Evolutionary conservation across 768 basidiomycete genomes (phyloP), one percentile per base, ranked within the genome.

Genomic region (Boletus patriciae): DNA sequence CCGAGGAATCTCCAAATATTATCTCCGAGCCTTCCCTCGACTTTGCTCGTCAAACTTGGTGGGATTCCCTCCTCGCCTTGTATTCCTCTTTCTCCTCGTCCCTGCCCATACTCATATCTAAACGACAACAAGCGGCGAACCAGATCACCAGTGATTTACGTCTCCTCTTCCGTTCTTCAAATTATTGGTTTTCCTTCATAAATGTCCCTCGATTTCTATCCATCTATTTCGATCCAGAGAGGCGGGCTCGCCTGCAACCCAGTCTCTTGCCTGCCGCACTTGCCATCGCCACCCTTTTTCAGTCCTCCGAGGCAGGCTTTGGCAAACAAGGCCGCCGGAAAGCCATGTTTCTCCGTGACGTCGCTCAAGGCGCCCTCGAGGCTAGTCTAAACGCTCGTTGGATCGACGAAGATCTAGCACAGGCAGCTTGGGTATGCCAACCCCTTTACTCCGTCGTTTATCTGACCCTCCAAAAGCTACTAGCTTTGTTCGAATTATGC

Each of bases 31-130:
- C 89, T 8, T 86, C 87, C 10, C 72, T 88, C 37, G 77, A 80
- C 46, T 89, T 88, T 69, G 75, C 78, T 18, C 86, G 87, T 48
- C 84, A 87, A 73, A 84, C 83, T 23, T 90, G 90, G 90, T 92
- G 87, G 85, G 90, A 90, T 65, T 83, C 80, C 5, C 76, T 91
- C 18, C 70, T 89, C 36, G 73, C 75, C 40, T 65, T 86, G 29
- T 90, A 90, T 67, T 59, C 52, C 46, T 60, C 53, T 18, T 76
- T 76, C 18, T 64, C 71, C n/a, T 60, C 60, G 27, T 71, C 67
- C 54, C 68, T 66, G 44, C 71, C 72, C 54, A 55, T 64, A 31
- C 64, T 82, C 21, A 72, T 69, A 13, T 67, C 76, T 19, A 73
- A 82, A 65, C 81, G 85, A 25, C 79, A 81, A 36, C 60, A 67